These are phyloP conservation scores for Eutrema heterophyllum DNA, from an alignment of 345 rosid species.

Conservation along the genomic window DNA sequence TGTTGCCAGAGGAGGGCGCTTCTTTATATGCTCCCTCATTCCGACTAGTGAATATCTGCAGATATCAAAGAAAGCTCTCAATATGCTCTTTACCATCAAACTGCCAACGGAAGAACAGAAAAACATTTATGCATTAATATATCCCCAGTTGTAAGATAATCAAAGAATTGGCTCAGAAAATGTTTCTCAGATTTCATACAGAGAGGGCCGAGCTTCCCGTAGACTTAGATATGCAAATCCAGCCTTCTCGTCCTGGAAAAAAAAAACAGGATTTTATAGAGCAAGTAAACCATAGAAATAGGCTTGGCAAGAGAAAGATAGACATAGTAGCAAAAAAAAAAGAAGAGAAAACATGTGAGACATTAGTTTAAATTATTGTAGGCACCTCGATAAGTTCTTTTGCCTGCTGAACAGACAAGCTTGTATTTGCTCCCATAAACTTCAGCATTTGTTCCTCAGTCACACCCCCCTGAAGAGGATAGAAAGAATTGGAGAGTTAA, in stretches of 20 bases:
- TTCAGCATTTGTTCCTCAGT: slow-evolving; percentile 97
- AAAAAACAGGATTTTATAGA: slow-evolving; percentile 3
- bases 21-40: slow-evolving; percentile 95
- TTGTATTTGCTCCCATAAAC: slow-evolving; percentile 92
- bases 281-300: neutral
- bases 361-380: slow-evolving; percentile 12
- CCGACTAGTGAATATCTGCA: slow-evolving; percentile 69
- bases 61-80: neutral
- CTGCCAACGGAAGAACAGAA: neutral
- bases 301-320: neutral
- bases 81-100: neutral
- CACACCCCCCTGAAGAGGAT: slow-evolving; percentile 61
- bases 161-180: slow-evolving; percentile 10
- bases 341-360: neutral
- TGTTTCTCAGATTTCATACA: slow-evolving; percentile 47
- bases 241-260: slow-evolving; percentile 68
- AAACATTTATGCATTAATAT: neutral
- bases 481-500: neutral
- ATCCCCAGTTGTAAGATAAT: neutral
- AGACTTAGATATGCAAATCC: slow-evolving; percentile 93
- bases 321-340: neutral
- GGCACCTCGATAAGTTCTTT: slow-evolving; percentile 90
- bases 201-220: slow-evolving; percentile 84
- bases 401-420: slow-evolving; percentile 60
- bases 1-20: slow-evolving; percentile 94